A percentile compares a stretch with the other conserved stretches of the same genome.
phyloP scores from a whole-genome alignment of 805 yeast species.

The Nakazawaea anatomiae region DNA sequence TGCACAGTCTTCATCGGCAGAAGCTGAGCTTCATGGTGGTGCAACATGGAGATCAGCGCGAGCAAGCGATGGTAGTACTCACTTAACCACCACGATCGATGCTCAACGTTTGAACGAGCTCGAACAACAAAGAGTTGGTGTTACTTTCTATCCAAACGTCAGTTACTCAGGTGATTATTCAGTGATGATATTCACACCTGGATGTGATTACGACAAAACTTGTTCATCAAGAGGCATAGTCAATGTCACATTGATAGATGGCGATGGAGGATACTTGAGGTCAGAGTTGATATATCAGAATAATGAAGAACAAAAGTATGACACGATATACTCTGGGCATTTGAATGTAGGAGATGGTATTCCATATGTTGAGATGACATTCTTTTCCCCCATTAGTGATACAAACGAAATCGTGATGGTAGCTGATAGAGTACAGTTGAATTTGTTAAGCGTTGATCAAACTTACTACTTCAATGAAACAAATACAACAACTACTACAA shows the following conservation, averaged over 20 bases:
- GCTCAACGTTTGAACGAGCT: conserved; percentile 16
- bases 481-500: conserved; percentile 20
- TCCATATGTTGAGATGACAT: conserved; percentile 38
- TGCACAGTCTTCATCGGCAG: conserved; percentile 15
- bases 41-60: conserved; percentile 18
- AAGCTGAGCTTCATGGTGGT: conserved; percentile 12
- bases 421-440: conserved; percentile 59
- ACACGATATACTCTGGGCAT: conserved; percentile 66
- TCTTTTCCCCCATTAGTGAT: conserved; percentile 20
- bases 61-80: conserved; percentile 11
- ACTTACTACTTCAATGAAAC: conserved; percentile 21
- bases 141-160: conserved; percentile 61
- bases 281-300: conserved; percentile 64
- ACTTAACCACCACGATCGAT: conserved; percentile 20
- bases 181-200: conserved; percentile 77
- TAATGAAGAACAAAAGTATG: conserved; percentile 76
- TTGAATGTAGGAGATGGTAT: conserved; percentile 38
- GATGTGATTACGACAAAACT: conserved; percentile 64
- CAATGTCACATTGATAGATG: conserved; percentile 61
- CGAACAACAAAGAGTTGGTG: conserved; percentile 27
- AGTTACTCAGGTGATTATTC: conserved; percentile 71
- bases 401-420: conserved; percentile 48
- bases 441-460: conserved; percentile 40
- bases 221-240: conserved; percentile 72
- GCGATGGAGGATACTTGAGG: conserved; percentile 35